Evolutionary conservation across 73 alveolate species (phyloP).

Genomic region (Paramecium caudatum): DNA sequence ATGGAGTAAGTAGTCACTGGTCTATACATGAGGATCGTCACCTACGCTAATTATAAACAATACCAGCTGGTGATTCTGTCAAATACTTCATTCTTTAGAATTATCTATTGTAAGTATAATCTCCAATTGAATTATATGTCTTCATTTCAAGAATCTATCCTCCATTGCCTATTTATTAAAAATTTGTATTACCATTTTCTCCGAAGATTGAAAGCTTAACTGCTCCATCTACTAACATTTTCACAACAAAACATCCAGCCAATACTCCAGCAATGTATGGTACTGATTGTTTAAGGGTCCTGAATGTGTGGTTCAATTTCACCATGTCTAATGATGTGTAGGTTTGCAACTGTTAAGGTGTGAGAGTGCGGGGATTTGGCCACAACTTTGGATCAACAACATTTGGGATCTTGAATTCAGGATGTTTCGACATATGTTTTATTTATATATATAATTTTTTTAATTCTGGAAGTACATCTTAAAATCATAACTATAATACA

Average conservation of each 20-base stretch:
- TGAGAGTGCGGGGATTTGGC: conserved; percentile 59
- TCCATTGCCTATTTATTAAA: conserved; percentile 25
- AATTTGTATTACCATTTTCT: conserved; percentile 39
- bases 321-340: conserved; percentile 19
- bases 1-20: conserved; percentile 41
- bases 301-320: conserved; percentile 42
- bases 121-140: conserved; percentile 29
- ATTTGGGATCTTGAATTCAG: conserved; percentile 53
- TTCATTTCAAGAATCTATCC: conserved; percentile 42
- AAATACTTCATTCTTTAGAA: conserved; percentile 69
- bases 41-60: not conserved
- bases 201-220: conserved; percentile 34
- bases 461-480: no score
- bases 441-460: no score
- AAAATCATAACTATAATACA: no score
- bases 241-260: conserved; percentile 25
- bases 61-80: conserved; percentile 55
- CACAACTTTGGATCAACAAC: conserved; percentile 48
- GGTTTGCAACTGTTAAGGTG: not conserved
- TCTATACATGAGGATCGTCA: conserved; percentile 26
- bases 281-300: conserved; percentile 2
- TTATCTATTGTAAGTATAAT: conserved; percentile 67
- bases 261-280: conserved; percentile 5
- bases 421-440: conserved; percentile 27
- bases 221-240: not conserved